These are phyloP conservation scores for Heteromeles arbutifolia DNA, from an alignment of 306 rosid species.

Conservation along the genomic window DNA sequence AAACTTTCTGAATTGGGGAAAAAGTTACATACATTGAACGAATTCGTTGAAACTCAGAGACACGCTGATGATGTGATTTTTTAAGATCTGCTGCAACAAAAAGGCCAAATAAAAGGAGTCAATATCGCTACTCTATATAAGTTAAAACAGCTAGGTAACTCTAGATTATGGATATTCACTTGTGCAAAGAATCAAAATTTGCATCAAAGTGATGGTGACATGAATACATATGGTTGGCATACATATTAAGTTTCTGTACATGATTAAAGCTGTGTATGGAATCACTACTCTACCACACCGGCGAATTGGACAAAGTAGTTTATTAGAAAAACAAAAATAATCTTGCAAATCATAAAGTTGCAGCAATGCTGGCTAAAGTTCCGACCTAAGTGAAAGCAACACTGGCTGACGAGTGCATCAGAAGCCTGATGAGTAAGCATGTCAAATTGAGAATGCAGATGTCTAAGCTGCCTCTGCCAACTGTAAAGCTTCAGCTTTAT, in stretches of 20 bases:
- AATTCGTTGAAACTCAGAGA: constrained; percentile 85
- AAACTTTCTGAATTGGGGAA: not conserved
- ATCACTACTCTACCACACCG: too few relatives aligned
- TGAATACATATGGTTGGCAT: too few relatives aligned
- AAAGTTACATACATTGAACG: constrained; percentile 68
- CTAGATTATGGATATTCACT: not conserved
- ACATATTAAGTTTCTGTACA: too few relatives aligned
- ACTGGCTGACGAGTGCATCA: not conserved
- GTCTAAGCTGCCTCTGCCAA: constrained; percentile 65
- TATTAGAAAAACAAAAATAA: not conserved
- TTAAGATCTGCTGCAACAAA: constrained; percentile 65
- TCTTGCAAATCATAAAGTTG: not conserved
- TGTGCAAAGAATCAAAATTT: too few relatives aligned
- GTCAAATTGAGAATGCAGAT: constrained; percentile 74
- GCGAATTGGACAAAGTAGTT: too few relatives aligned
- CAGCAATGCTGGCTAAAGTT: not conserved
- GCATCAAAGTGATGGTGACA: too few relatives aligned
- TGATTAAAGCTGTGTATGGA: too few relatives aligned
- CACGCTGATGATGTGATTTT: constrained; percentile 96
- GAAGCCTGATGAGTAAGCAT: constrained; percentile 87
- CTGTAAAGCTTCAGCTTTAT: constrained; percentile 68
- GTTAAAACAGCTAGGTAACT: not conserved
- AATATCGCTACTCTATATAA: not conserved
- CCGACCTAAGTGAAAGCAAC: not conserved
- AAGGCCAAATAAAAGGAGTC: constrained; percentile 7